Evolutionary conservation across 108 stramenopile species (phyloP).

Genomic region (Mediolabrus comicus): DNA sequence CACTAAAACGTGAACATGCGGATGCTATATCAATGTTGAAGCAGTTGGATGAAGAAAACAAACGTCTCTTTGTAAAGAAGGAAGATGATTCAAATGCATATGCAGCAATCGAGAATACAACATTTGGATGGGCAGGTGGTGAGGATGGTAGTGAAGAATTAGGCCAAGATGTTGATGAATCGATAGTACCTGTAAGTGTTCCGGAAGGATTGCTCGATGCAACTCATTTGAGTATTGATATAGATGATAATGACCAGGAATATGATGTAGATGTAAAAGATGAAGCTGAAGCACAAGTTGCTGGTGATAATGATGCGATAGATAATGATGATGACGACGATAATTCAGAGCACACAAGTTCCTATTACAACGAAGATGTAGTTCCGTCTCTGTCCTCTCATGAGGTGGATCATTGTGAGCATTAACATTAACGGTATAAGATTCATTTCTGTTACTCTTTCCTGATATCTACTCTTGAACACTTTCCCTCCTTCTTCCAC

Average conservation of each 20-base stretch:
- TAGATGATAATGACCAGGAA: background rate
- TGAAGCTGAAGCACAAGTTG: background rate
- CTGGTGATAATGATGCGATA: background rate
- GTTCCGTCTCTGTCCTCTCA: no score
- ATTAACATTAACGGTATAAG: no score
- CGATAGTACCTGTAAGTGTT: background rate
- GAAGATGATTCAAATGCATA: background rate
- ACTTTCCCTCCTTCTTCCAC: no score
- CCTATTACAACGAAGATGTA: no score
- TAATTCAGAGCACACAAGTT: no score
- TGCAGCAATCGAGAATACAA: no score
- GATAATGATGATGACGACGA: background rate
- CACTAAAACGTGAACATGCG: conserved; percentile 44
- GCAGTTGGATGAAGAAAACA: conserved; percentile 23
- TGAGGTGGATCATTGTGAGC: no score
- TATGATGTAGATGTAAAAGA: background rate
- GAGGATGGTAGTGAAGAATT: background rate
- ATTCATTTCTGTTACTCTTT: no score
- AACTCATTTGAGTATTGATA: conserved; percentile 6
- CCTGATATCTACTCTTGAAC: no score
- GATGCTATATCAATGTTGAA: conserved; percentile 38
- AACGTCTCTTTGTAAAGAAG: background rate
- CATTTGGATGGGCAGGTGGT: background rate
- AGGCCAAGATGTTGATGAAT: no score
- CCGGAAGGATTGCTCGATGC: background rate